Evolutionary conservation across 352 stramenopile species (phyloP).

Genomic region (Globisporangium splendens): DNA sequence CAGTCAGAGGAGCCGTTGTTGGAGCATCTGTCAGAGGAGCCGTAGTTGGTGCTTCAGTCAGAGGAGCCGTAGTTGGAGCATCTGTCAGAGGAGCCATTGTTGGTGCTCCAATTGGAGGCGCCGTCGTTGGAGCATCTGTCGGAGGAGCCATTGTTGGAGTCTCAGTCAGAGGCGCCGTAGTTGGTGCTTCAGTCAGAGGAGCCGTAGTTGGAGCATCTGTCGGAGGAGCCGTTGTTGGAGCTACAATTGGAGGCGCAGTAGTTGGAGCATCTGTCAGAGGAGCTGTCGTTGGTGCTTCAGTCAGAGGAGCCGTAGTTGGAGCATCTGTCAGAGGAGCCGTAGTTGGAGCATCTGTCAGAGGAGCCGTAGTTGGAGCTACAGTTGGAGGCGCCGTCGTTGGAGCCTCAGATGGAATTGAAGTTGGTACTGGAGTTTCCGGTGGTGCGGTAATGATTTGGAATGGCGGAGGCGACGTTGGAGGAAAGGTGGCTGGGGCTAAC

Average conservation of each 20-base stretch:
- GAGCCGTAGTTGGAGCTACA: slow-evolving; percentile 9
- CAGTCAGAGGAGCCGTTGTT: neutral
- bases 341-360: neutral
- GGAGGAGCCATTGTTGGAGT: neutral
- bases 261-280: neutral
- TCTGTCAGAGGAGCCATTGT: neutral
- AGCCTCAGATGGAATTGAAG: neutral
- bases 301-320: slow-evolving; percentile 12
- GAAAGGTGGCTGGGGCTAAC: neutral
- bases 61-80: neutral
- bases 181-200: neutral
- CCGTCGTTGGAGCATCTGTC: neutral
- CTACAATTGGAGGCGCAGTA: neutral
- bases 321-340: neutral
- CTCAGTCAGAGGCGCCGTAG: neutral
- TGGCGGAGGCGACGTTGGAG: neutral
- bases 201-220: slow-evolving; percentile 5
- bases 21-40: slow-evolving; percentile 1
- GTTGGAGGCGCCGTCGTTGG: neutral
- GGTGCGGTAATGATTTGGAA: neutral
- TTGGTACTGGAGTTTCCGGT: neutral
- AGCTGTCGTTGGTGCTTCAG: slow-evolving; percentile 6
- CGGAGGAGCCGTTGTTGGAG: slow-evolving; percentile 1
- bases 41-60: neutral
- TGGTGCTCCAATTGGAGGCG: neutral